Base-by-base conservation (phyloP, 352 stramenopile species). In the Phytophthora nicotianae region DNA sequence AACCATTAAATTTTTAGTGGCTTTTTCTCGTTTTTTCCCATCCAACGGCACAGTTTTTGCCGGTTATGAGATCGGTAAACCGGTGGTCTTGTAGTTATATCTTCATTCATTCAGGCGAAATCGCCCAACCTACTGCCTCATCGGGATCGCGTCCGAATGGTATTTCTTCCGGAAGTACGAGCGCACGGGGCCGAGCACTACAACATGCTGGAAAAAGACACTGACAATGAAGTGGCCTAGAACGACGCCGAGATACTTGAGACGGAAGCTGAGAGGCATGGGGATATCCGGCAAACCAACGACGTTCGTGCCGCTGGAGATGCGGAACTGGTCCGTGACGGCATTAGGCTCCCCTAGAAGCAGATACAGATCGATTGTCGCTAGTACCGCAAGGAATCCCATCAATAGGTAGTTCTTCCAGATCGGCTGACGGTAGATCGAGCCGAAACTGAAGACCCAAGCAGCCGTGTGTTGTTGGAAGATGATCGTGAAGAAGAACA, bases 271-370 rank as follows among this genome's bases (percentile, higher is more conserved):
- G 29, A 58, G 27, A 11, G 74, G 77, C 63, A 86, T 72, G 23
- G 77, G 56, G 2, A 86, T 60, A 20, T 83, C 68, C 3, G 74
- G 77, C 7, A 86, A 51, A 1, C 72, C 77, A 1, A 86, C 65
- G 27, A 86, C 72, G 53, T 86, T 86, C 10, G 77, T 79, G 47
- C 68, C 70, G 41, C 71, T 86, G 16, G 77, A 72, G 50, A 86
- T 83, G 47, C 77, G 74, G 54, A 86, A 86, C 21, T 47, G 42
- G n/a, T 87, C 75, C 10, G 60, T 84, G 46, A 83, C 21, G 11
- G 45, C 32, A 51, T 59, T 81, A 17, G 72, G 77, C 26, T 65
- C 52, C 3, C 75, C 74, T 9, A 84, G 62, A 19, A 79, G 21
- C 56, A 84, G 26, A 47, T 81, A 84, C 43, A 87, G 16, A 14